Conservation (phyloP, 306 rosid species). For the Sindora glabra region DNA sequence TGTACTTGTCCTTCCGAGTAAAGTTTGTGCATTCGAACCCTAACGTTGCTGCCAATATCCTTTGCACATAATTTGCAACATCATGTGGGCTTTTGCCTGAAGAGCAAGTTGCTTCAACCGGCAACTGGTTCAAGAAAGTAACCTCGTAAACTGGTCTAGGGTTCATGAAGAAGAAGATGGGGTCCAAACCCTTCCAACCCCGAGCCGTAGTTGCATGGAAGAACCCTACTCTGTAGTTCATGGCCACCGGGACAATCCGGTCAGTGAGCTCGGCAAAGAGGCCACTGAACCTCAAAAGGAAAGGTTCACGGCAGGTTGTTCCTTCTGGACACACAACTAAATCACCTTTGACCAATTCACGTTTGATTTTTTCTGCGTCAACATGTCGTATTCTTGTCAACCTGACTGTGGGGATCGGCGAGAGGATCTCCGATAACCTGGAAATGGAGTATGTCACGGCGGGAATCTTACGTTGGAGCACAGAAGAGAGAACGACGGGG, state of each 20-base stretch:
- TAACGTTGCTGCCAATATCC: constrained; percentile 66
- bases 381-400: constrained; percentile 56
- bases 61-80: constrained; percentile 90
- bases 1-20: constrained; percentile 82
- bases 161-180: constrained; percentile 90
- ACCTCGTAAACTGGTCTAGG: constrained; percentile 89
- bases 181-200: constrained; percentile 86
- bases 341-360: constrained; percentile 53
- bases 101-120: constrained; percentile 80
- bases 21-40: constrained; percentile 94
- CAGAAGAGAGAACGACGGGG: constrained; percentile 73
- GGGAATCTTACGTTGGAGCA: constrained; percentile 58
- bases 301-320: constrained; percentile 92
- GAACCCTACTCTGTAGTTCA: constrained; percentile 85
- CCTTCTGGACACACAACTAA: constrained; percentile 92
- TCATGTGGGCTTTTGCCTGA: constrained; percentile 81
- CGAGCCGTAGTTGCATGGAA: constrained; percentile 93
- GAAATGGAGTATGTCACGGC: constrained; percentile 92
- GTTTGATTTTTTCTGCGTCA: constrained; percentile 63
- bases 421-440: constrained; percentile 61
- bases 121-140: constrained; percentile 80
- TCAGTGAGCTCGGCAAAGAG: constrained; percentile 80
- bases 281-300: constrained; percentile 72
- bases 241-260: constrained; percentile 92
- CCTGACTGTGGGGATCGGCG: constrained; percentile 82